phyloP scores from a whole-genome alignment of 2,329 filamentous ascomycete genomes.

The Botrytis pseudocinerea region DNA sequence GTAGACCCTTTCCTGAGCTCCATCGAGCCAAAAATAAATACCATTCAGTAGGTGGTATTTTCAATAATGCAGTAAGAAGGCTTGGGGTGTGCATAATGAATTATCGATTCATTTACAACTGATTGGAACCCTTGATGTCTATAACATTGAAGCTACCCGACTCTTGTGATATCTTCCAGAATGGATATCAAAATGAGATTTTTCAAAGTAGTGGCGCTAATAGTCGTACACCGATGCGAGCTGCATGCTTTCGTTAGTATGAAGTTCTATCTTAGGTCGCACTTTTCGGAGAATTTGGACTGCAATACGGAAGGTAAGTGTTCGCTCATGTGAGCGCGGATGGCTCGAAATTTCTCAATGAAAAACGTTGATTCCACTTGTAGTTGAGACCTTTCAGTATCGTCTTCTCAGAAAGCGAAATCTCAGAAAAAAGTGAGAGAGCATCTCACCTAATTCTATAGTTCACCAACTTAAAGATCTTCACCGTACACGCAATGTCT shows the following conservation, averaged over 20 bases:
- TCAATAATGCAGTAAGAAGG: background rate
- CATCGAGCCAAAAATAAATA: background rate
- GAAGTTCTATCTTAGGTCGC: background rate
- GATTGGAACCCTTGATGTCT: background rate
- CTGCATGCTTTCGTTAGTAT: conserved; percentile 14
- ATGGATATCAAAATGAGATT: background rate
- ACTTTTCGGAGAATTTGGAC: background rate
- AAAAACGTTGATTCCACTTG: background rate
- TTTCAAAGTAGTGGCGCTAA: conserved; percentile 4
- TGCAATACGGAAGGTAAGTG: background rate
- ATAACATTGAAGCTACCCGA: background rate
- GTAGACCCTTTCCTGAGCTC: background rate
- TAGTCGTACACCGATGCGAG: background rate
- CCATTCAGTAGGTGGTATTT: conserved; percentile 3
- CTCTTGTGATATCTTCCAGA: background rate
- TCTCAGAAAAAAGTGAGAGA: background rate
- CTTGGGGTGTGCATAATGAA: background rate
- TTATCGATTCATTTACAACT: background rate
- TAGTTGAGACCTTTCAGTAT: background rate
- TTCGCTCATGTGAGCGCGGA: background rate
- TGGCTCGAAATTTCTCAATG: background rate
- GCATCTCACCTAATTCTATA: background rate
- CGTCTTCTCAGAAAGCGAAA: background rate
- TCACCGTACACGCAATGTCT: background rate
- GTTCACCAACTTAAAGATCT: background rate